Evolutionary conservation across 2,329 filamentous ascomycete species (phyloP), one percentile per base, ranked within the genome.

Genomic region (Tolypocladium ophioglossoides): DNA sequence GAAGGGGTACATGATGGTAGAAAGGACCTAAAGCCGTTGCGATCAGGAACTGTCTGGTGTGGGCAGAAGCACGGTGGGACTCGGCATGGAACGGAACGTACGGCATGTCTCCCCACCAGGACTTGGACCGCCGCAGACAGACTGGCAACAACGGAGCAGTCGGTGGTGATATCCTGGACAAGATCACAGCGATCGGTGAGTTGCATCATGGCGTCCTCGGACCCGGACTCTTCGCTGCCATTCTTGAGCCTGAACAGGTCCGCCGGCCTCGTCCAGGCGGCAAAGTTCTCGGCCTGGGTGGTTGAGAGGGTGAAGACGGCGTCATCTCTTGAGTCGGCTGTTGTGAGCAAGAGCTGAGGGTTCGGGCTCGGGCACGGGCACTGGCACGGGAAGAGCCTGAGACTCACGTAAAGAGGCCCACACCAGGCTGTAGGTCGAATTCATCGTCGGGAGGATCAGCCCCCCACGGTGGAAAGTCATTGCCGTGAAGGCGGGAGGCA

Each of bases 111-210:
- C 2, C 86, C 86, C 20, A 84, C 84, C 57, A 85, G 79, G 10
- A 85, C 78, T 41, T 85, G 84, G 56, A 86, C 84, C 27, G 83
- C 85, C 30, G 91, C 91, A 66, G 91, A 96, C 7, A 99, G 78
- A 67, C 94, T 96, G 18, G 94, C 94, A 32, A 99, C 92, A 4
- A 99, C 92, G 1, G 94, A 97, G 66, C 94, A 99, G 68, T 99
- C 94, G 0, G 92, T 95, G 6, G 92, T 91, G 56, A 95, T 84
- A 69, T 99, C 94, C 70, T 99, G 94, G 3, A 96, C 91, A 9
- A 99, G 79, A 69, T 99, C 92, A 57, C 88, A 83, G 16, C 80
- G 77, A 10, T 76, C 71, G 8, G 72, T 70, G 18, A 78, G 74
- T 49, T 72, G 69, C 83, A 89, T 88, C 12, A 80, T 72, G 16